Evolutionary conservation across 306 rosid genomes (phyloP), one percentile per base, ranked within the genome.

Genomic region (Cucumis hystrix): DNA sequence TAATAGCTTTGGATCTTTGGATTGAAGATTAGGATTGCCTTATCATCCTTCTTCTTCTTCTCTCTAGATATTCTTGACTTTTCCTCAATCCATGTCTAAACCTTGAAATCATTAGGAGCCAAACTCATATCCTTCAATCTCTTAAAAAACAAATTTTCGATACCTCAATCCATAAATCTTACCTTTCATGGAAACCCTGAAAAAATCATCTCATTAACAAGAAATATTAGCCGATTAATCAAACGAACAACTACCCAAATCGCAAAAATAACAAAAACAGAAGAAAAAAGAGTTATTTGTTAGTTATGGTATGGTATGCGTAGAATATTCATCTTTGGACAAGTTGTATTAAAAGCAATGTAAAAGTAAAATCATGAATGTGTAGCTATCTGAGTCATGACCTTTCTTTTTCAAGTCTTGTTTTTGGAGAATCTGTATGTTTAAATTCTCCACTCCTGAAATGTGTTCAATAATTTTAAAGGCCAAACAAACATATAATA

Each of bases 51-150:
- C 62, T 78, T 78, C 51, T 65, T 52, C 67, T 76, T 82, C 87
- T 84, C 83, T 84, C 67, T 84, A 70, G 60, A 81, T 43, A 67
- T 89, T 80, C 84, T 85, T 79, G 91, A 80, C 80, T 90, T 90
- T 8, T 79, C 87, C 80, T 79, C 90, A 78, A 83, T 89, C 86
- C 89, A 89, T 84, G 87, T 84, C 82, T 89, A 92, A 9, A 82
- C 89, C 74, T 90, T 84, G 58, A 86, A 83, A 79, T 82, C 90
- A 89, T 85, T 86, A 78, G 78, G 52, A 54, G 87, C 87, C 84
- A 87, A 84, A 61, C 90, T 97, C 98, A 95, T 95, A 86, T 74
- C 83, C 86, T 41, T 37, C 0, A 71, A 59, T 40, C 82, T 47
- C 71, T 33, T 7, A 28, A 54, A 54, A 54, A 54, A 69, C 83